Base-by-base conservation (phyloP, 2,329 filamentous ascomycete genomes). In the Arthrobotrys musiformis region DNA sequence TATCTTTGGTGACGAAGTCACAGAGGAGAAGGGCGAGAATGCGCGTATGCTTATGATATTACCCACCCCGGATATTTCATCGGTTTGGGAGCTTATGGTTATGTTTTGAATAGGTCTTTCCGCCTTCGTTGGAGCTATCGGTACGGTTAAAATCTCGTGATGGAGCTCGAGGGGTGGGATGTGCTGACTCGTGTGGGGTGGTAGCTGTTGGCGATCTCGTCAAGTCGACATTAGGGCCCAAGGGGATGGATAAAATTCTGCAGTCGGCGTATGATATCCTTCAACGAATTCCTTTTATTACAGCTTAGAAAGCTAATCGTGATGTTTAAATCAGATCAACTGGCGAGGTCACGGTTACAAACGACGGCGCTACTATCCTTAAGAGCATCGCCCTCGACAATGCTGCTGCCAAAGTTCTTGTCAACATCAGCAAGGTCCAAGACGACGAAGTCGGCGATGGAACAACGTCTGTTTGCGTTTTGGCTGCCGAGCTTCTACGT, bases 401-500 rank as follows among this genome's bases (percentile, higher is more conserved):
- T 84, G 95, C 95, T 48, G 95, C 95, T 22, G 95, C 95, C 67
- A 99, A 99, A 86, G 95, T 99, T 4, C 88, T 99, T 48, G 95
- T 99, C 83, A 99, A 99, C 85, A 98, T 99, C 82, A 98, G 94
- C 79, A 99, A 99, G 86, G 95, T 99, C 4, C 95, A 99, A 84
- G 95, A 99, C 82, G 95, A 99, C 83, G 95, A 99, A 85, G 94
- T 99, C 24, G 95, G 95, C 82, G 95, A 99, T 83, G 95, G 95
- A 74, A 99, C 95, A 52, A 99, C 95, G 22, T 98, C 94, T n/a
- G 95, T 99, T 70, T 91, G 95, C 48, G 95, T 99, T 15, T 87
- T 99, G 79, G 94, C 95, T 42, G 95, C 95, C 75, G 95, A 99
- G 86, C 89, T 99, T 76, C 88, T 99, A 79, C 91, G 95, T 79